phyloP scores from a whole-genome alignment of 2,329 filamentous ascomycete species.

The Xylariaceae sp. region DNA sequence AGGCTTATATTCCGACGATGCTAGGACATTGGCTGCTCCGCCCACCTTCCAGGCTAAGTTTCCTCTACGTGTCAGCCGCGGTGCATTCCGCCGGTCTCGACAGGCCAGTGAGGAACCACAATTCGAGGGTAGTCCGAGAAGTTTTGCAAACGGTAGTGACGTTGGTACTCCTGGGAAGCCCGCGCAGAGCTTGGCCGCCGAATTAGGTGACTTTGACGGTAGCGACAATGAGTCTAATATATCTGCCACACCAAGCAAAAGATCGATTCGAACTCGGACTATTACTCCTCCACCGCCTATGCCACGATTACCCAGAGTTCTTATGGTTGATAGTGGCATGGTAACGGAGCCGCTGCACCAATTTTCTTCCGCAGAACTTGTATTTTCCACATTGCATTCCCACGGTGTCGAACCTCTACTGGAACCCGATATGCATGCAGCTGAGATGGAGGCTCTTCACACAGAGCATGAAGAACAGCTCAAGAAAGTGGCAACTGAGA shows the following conservation, averaged over 20 bases:
- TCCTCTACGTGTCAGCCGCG: conserved; percentile 65
- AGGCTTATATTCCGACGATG: conserved; percentile 49
- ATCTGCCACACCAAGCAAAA: conserved; percentile 50
- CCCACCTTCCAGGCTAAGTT: conserved; percentile 61
- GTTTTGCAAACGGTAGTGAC: conserved; percentile 45
- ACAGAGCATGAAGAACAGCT: conserved; percentile 26
- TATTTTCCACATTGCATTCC: conserved; percentile 40
- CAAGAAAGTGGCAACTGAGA: conserved; percentile 24
- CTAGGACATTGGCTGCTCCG: conserved; percentile 57
- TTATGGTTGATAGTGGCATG: conserved; percentile 55
- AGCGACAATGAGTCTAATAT: conserved; percentile 65
- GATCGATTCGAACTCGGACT: conserved; percentile 39
- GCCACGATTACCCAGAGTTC: conserved; percentile 45
- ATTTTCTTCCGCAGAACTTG: conserved; percentile 29
- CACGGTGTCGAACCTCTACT: conserved; percentile 37
- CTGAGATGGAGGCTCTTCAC: conserved; percentile 34
- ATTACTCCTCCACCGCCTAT: conserved; percentile 43
- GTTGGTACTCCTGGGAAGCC: conserved; percentile 43
- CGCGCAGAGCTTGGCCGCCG: conserved; percentile 81
- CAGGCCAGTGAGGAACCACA: conserved; percentile 54
- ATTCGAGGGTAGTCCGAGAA: conserved; percentile 55
- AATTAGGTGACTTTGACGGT: conserved; percentile 74
- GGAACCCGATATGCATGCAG: conserved; percentile 23
- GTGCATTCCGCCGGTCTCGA: conserved; percentile 55
- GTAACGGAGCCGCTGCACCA: conserved; percentile 53